A percentile compares a stretch with the other conserved stretches of the same genome.
Evolutionary conservation across 148 eudicot genomes (phyloP).

Genomic region (Silene uniflora): DNA sequence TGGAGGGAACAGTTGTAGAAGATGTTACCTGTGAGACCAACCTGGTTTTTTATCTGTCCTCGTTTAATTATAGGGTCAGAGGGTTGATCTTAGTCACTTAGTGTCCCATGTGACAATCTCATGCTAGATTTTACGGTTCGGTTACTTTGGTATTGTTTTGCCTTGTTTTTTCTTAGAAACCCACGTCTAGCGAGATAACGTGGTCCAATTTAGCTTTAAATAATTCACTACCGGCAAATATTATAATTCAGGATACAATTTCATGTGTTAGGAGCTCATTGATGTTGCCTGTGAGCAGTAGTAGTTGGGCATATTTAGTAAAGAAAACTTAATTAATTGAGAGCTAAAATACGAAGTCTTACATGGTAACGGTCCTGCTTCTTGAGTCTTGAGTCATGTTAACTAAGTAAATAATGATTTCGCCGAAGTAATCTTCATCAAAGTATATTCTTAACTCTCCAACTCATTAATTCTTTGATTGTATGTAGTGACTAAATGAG

Average conservation of each 20-base stretch:
- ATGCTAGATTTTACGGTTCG: too few species aligned
- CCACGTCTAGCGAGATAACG: not conserved
- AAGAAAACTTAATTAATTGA: not conserved
- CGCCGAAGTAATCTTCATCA: not conserved
- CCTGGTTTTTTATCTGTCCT: too few species aligned
- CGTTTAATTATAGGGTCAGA: too few species aligned
- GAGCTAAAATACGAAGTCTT: not conserved
- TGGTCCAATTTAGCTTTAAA: not conserved
- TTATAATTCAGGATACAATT: not conserved
- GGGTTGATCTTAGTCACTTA: too few species aligned
- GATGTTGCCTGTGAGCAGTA: constrained; percentile 2
- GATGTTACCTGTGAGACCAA: too few species aligned
- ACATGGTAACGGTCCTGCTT: not conserved
- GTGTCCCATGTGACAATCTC: too few species aligned
- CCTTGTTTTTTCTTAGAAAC: not conserved
- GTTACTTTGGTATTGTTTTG: too few species aligned
- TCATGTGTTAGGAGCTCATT: not conserved
- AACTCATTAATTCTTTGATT: not conserved
- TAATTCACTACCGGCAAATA: not conserved
- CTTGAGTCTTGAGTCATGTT: not conserved
- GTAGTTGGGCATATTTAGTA: not conserved
- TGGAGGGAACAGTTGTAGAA: too few species aligned
- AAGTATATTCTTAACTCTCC: not conserved
- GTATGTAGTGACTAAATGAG: not conserved
- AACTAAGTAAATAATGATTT: not conserved